Evolutionary conservation across 2,329 filamentous ascomycete genomes (phyloP), one percentile per base, ranked within the genome.

Genomic region (Fusarium pininemorale): DNA sequence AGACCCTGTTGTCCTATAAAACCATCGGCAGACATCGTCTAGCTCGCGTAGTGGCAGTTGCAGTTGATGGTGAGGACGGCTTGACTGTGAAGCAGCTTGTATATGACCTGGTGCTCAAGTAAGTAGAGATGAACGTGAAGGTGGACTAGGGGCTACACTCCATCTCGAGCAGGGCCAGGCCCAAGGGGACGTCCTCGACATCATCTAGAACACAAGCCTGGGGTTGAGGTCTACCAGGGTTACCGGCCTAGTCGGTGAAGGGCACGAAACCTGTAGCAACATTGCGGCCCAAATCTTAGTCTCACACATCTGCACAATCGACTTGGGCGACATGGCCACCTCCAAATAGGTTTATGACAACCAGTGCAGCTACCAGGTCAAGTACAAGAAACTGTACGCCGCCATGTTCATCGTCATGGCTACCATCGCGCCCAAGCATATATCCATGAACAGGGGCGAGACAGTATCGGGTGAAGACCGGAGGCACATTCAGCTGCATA

Each of bases 31-130:
- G 39, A 14, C 12, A 41, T 41, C 13, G 2, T 41, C 4, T 9
- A n/a, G 39, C 22, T n/a, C 22, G 7, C 7, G 22, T n/a, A n/a
- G 22, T 3, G 3, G 22, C 12, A 41, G 22, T 1, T 0, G 5
- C 22, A n/a, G 13, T 15, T 15, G 22, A 11, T 30, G 28, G 3
- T 1, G 28, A 30, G 28, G 28, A n/a, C 13, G 32, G 22, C 4
- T 41, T 41, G 22, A 0, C 22, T 4, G 9, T 15, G 5, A 12
- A 41, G 39, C 13, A 41, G 22, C 14, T 10, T 15, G 22, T 38
- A 2, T 20, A n/a, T 41, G 20, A 13, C 2, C 20, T 8, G 7
- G 13, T 41, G 5, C 39, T 41, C 22, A 22, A 41, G 13, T 22
- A 22, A 14, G 13, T 3, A 8, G 10, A 41, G 22, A n/a, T 41